These are phyloP conservation scores for Oleoguttula mirabilis DNA, from an alignment of 495 filamentous ascomycete genomes.

Conservation along the genomic window DNA sequence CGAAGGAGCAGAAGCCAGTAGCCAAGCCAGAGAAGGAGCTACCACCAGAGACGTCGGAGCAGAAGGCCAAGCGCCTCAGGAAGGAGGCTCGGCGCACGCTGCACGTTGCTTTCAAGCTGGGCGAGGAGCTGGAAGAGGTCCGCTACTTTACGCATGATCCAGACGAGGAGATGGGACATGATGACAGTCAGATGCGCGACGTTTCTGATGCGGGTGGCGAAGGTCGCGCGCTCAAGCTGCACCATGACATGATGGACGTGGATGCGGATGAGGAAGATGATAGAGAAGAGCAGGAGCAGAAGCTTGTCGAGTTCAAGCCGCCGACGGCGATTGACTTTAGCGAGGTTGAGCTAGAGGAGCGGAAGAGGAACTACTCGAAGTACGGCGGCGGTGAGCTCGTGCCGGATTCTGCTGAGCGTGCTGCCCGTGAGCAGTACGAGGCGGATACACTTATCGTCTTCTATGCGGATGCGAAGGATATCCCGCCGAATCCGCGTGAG, in stretches of 20 bases:
- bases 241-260: conserved; percentile 46
- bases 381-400: conserved; percentile 47
- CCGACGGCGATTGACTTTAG: conserved; percentile 45
- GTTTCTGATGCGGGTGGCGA: conserved; percentile 61
- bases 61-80: conserved; percentile 58
- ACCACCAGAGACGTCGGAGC: conserved; percentile 62
- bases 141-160: conserved; percentile 67
- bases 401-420: conserved; percentile 52
- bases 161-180: conserved; percentile 65
- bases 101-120: conserved; percentile 59
- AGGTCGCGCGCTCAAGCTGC: conserved; percentile 69
- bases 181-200: conserved; percentile 53
- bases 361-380: conserved; percentile 44
- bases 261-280: conserved; percentile 56
- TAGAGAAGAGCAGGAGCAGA: conserved; percentile 32
- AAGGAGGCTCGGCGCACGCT: conserved; percentile 67
- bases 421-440: conserved; percentile 59
- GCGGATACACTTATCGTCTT: conserved; percentile 70
- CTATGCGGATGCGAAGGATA: conserved; percentile 60
- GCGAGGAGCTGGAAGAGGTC: conserved; percentile 57
- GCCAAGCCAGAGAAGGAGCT: conserved; percentile 40
- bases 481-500: conserved; percentile 66
- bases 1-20: conserved; percentile 43
- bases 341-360: conserved; percentile 39
- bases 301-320: conserved; percentile 34